Conservation (phyloP, 805 yeast genomes). For the Ogataea methylovora region DNA sequence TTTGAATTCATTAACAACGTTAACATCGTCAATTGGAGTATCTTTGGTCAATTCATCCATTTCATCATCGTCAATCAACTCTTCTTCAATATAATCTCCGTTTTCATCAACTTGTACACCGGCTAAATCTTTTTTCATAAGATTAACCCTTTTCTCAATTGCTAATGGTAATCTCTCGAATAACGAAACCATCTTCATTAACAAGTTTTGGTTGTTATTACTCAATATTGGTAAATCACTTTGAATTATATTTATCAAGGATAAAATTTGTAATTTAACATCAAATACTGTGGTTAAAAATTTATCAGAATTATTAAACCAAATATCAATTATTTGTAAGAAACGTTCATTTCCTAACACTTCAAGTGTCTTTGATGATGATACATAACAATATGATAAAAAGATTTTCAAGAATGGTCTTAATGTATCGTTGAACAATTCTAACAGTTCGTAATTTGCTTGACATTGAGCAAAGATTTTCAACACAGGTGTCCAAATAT, state of each 20-base stretch:
- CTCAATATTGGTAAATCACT: constrained; percentile 22
- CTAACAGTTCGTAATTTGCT: constrained; percentile 9
- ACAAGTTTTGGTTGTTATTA: constrained; percentile 16
- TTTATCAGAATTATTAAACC: constrained; percentile 39
- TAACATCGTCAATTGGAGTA: constrained; percentile 22
- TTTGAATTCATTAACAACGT: constrained; percentile 25
- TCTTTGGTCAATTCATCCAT: constrained; percentile 24
- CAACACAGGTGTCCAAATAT: constrained; percentile 30
- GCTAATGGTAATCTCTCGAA: constrained; percentile 42
- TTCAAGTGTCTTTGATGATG: constrained; percentile 29
- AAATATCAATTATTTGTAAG: constrained; percentile 33
- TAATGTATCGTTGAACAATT: constrained; percentile 9
- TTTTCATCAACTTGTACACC: constrained; percentile 19
- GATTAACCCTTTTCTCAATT: constrained; percentile 36
- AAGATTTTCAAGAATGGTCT: constrained; percentile 32
- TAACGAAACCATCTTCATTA: constrained; percentile 31
- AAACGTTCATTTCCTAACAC: constrained; percentile 31
- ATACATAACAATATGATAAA: constrained; percentile 32
- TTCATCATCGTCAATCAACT: constrained; percentile 19
- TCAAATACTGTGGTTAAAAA: constrained; percentile 46
- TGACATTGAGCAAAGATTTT: constrained; percentile 19
- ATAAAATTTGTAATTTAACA: constrained; percentile 43
- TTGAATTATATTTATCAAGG: constrained; percentile 32
- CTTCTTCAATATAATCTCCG: constrained; percentile 12
- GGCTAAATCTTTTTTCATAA: constrained; percentile 31